These are phyloP conservation scores for Fraxinus paxiana DNA, from an alignment of 305 asterid species.

Conservation along the genomic window DNA sequence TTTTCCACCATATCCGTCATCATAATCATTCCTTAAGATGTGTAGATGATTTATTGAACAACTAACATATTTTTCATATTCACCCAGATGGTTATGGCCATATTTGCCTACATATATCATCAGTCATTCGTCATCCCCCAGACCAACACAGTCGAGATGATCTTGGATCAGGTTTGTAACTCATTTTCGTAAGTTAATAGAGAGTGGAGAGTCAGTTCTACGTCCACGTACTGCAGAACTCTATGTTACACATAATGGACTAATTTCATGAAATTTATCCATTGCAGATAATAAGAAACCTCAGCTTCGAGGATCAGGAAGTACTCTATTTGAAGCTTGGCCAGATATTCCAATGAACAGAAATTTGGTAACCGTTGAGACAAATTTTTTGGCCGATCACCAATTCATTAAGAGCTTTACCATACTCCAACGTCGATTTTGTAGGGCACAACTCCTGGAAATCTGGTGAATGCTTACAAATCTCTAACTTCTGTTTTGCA, in stretches of 20 bases:
- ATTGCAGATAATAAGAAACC: slow-evolving; percentile 60
- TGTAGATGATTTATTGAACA: not conserved
- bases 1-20: not conserved
- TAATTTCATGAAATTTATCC: not conserved
- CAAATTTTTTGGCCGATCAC: not conserved
- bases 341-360: slow-evolving; percentile 45
- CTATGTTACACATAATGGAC: not conserved
- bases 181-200: not conserved
- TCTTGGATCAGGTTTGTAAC: slow-evolving; percentile 70
- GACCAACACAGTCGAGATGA: slow-evolving; percentile 55
- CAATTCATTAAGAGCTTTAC: slow-evolving; percentile 5
- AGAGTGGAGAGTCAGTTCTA: not conserved
- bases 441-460: not conserved
- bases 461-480: not conserved
- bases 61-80: not conserved
- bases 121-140: slow-evolving; percentile 71
- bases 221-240: not conserved
- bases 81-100: slow-evolving; percentile 87
- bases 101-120: slow-evolving; percentile 73
- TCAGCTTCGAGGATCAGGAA: slow-evolving; percentile 65
- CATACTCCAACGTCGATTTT: not conserved
- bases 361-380: slow-evolving; percentile 31
- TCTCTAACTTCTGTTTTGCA: not conserved
- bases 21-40: not conserved
- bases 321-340: slow-evolving; percentile 54